A percentile compares a stretch with the other conserved stretches of the same genome.
Conservation (phyloP, 768 basidiomycete genomes). For the Russula brevipes region DNA sequence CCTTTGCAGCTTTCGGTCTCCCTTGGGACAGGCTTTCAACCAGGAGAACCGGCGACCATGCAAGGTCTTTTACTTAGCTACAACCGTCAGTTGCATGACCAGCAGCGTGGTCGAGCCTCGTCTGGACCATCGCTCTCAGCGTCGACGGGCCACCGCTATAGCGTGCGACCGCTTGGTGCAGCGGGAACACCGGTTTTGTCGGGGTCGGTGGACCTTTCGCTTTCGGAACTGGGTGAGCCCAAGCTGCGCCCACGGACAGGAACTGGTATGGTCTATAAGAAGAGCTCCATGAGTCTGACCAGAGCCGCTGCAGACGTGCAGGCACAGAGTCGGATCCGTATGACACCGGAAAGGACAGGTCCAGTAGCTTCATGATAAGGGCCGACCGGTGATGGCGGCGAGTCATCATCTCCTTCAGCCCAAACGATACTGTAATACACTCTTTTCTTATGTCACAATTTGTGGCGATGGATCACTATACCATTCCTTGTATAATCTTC, state of each 20-base stretch:
- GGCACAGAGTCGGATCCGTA: slow-evolving; percentile 23
- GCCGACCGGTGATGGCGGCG: background rate
- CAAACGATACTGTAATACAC: slow-evolving; percentile 10
- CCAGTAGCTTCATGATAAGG: background rate
- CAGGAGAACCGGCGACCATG: slow-evolving; percentile 22
- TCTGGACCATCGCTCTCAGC: slow-evolving; percentile 12
- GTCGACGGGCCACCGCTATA: background rate
- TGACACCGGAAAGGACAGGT: slow-evolving; percentile 7
- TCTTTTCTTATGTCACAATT: slow-evolving; percentile 1
- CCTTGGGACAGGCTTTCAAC: slow-evolving; percentile 7
- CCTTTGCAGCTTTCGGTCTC: slow-evolving; percentile 21
- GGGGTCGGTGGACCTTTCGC: slow-evolving; percentile 5
- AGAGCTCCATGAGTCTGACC: slow-evolving; percentile 18
- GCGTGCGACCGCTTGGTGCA: slow-evolving; percentile 3
- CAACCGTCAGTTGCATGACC: slow-evolving; percentile 25
- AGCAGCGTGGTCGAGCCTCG: slow-evolving; percentile 17
- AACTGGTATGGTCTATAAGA: slow-evolving; percentile 26
- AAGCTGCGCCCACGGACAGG: slow-evolving; percentile 23
- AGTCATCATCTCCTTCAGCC: background rate
- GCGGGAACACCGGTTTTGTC: background rate
- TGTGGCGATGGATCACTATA: background rate
- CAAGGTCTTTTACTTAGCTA: slow-evolving; percentile 22
- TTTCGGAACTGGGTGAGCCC: slow-evolving; percentile 8
- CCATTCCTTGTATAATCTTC: slow-evolving; percentile 15
- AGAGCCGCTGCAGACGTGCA: slow-evolving; percentile 22